Evolutionary conservation across 1,284 basidiomycete species (phyloP), one percentile per base, ranked within the genome.

Genomic region (Ustilago shanxiensis): DNA sequence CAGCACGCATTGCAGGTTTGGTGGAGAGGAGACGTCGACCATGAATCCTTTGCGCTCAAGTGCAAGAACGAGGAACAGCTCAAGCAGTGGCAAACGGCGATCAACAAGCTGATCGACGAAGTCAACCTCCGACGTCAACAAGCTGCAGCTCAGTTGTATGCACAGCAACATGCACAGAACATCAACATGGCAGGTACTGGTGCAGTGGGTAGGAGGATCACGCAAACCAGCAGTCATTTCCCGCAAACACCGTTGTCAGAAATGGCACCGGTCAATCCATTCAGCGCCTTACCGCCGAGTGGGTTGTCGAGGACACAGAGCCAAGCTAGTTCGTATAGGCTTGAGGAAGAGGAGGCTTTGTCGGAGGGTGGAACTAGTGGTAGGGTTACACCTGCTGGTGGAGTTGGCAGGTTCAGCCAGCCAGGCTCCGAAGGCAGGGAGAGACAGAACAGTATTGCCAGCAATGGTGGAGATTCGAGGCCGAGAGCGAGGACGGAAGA

Each of bases 51-150:
- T 87, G 93, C 94, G 50, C 90, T 99, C 68, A 92, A 93, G 60
- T 98, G 96, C 86, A 91, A 93, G 61, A 92, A 92, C 26, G 95
- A 98, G 85, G 96, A 98, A 83, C 93, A 95, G 84, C 90, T 98
- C 83, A 91, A 91, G 64, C 92, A 93, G 81, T 99, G 97, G 96
- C 93, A 96, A 83, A 89, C 90, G 20, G 91, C 92, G 72, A 92
- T 99, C 79, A 94, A 92, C 86, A 92, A 93, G 65, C 89, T 98
- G 29, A 95, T 98, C 81, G 91, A 90, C 78, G 90, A 87, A 31
- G 78, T 81, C 31, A 70, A 69, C 57, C 52, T 72, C 56, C 72
- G 80, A 44, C 62, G 81, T 24, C 75, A 83, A 64, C 67, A 81
- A 45, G 68, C 67, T 13, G 73, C 64, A 14, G 65, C 64, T 20